A percentile compares a stretch with the other conserved stretches of the same genome.
Evolutionary conservation across 169 alveolate species (phyloP).

Genomic region (Plasmodium ovale): DNA sequence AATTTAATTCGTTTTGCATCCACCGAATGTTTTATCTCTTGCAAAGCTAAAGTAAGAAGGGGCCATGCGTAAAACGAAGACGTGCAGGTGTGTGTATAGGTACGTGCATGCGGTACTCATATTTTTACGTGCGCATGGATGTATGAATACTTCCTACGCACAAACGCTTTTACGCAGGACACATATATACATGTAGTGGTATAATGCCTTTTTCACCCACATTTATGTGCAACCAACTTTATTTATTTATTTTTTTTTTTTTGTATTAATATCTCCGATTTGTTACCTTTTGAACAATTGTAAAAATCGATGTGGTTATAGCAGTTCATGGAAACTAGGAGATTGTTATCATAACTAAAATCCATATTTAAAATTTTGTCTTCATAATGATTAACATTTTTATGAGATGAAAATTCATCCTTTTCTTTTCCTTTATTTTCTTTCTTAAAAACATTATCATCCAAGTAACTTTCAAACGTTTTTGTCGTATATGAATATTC

Average conservation of each 20-base stretch:
- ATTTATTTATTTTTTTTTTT: not conserved
- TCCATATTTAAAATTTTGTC: conserved; percentile 67
- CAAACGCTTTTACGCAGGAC: no score
- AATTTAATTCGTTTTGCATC: conserved; percentile 48
- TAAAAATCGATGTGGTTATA: conserved; percentile 69
- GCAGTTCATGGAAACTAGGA: conserved; percentile 64
- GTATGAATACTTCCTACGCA: no score
- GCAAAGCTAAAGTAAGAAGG: conserved; percentile 27
- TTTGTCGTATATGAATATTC: not conserved
- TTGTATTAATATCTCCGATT: not conserved
- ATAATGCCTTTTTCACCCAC: not conserved
- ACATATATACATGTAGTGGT: not conserved
- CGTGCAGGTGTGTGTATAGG: not conserved
- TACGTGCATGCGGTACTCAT: not conserved
- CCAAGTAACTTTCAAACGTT: conserved; percentile 13
- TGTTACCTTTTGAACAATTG: conserved; percentile 69
- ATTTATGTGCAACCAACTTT: not conserved
- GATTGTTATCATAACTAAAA: conserved; percentile 72
- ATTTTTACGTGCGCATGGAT: not conserved
- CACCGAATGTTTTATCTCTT: conserved; percentile 23
- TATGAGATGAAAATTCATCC: not conserved
- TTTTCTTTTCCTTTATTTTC: conserved; percentile 1
- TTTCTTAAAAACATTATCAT: not conserved
- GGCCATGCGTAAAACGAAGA: not conserved
- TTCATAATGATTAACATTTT: conserved; percentile 7